Evolutionary conservation across 2,329 filamentous ascomycete genomes (phyloP).

Genomic region (Neopestalotiopsis rosae): DNA sequence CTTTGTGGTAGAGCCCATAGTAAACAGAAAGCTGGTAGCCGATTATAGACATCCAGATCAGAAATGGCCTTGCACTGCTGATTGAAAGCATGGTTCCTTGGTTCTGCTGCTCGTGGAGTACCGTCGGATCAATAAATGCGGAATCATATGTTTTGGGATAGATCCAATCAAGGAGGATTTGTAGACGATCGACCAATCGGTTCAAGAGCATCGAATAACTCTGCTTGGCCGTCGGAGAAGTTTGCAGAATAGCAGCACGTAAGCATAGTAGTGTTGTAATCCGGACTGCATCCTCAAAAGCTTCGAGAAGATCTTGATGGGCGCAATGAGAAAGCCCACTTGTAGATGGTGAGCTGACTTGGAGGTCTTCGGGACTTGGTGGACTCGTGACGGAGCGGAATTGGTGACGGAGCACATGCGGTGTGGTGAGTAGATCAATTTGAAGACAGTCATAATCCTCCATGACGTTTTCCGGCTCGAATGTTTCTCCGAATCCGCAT

Average conservation of each 20-base stretch:
- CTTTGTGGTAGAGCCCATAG: not conserved
- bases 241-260: not conserved
- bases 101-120: not conserved
- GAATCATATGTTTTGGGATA: not conserved
- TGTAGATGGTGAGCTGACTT: not conserved
- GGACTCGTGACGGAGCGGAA: not conserved
- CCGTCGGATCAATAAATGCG: not conserved
- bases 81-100: not conserved
- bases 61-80: not conserved
- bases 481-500: not conserved
- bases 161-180: not conserved
- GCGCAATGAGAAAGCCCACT: too few species aligned
- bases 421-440: not conserved
- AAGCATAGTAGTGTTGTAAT: slow-evolving; percentile 3
- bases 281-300: slow-evolving; percentile 5
- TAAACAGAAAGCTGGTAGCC: slow-evolving; percentile 4
- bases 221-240: not conserved
- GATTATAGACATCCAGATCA: slow-evolving; percentile 9
- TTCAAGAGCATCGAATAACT: not conserved
- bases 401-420: not conserved
- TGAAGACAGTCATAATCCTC: slow-evolving; percentile 3
- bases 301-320: not conserved
- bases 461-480: not conserved
- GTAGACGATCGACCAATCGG: not conserved
- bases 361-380: not conserved